Base-by-base conservation (phyloP, 352 stramenopile genomes). In the Phytophthora fragariae region DNA sequence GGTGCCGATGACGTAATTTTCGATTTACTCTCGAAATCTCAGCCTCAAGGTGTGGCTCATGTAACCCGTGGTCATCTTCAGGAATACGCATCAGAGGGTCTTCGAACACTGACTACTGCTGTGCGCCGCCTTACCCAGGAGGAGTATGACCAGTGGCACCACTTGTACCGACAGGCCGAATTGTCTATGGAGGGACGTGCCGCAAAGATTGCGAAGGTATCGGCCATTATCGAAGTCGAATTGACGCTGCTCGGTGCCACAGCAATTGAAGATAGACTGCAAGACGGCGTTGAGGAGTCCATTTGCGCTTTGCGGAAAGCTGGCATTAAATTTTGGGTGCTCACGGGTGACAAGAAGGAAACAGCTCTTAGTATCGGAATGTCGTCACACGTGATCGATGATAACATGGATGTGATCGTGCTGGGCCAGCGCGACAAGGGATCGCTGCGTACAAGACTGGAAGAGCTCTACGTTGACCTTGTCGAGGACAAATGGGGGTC, bases 251-350 rank as follows among this genome's bases (percentile, higher is more conserved):
- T 98, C 15, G 94, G 94, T 31, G 92, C 90, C 5, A 98, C 94
- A 4, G 94, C 92, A 1, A 98, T 98, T 70, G 95, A 98, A 76
- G 95, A 98, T 65, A 87, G 91, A 37, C 77, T 98, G 17, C 95
- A 98, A 61, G 92, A 98, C 33, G 92, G 93, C 10, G 97, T 99
- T 2, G 89, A 97, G 24, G 90, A 98, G 55, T 97, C 89, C 14
- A 98, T 99, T 74, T 88, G 79, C 49, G 85, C 95, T n/a, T 77
- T 99, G 35, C 79, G 88, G 9, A 94, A 98, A 55, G 96, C 97
- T 8, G 96, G 95, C 3, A 98, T 99, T 70, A 99, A 99, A 65
- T 93, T 98, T 50, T 99, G 97, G 97, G 93, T 99, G 31, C 83
- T 99, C 29, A 99, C 97, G 0, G 97, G 90, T 27, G 90, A 97